Percentiles rank a stretch among this genome's conserved stretches.
phyloP scores from a whole-genome alignment of 108 stramenopile genomes.

The Cyclotella distinguenda region DNA sequence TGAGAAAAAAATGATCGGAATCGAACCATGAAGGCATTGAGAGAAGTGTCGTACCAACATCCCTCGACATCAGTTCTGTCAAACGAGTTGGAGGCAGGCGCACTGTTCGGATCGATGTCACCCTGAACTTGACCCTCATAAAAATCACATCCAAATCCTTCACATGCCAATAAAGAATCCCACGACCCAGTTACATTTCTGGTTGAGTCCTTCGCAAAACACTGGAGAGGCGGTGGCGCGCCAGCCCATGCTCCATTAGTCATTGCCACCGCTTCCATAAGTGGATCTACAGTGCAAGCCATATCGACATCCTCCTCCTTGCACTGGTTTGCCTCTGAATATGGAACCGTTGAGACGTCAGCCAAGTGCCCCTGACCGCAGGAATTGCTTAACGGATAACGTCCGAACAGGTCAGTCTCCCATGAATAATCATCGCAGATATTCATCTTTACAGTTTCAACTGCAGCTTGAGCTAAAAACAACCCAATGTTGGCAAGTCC shows the following conservation, averaged over 20 bases:
- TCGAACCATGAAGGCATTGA: no score
- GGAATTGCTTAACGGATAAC: slow-evolving; percentile 38
- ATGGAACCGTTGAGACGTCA: slow-evolving; percentile 5
- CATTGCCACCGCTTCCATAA: slow-evolving; percentile 25
- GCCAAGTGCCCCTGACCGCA: slow-evolving; percentile 38
- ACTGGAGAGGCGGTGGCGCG: slow-evolving; percentile 39
- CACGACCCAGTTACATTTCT: slow-evolving; percentile 29
- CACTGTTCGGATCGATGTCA: slow-evolving; percentile 26
- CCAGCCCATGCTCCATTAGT: slow-evolving; percentile 21
- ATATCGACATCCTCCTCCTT: slow-evolving; percentile 31
- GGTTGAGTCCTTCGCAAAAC: slow-evolving; percentile 22
- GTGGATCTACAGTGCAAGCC: slow-evolving; percentile 37
- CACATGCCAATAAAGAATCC: slow-evolving; percentile 32
- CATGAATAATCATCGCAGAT: slow-evolving; percentile 44
- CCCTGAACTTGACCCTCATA: slow-evolving; percentile 37
- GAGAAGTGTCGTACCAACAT: no score
- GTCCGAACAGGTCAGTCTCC: slow-evolving; percentile 45
- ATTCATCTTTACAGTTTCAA: slow-evolving; percentile 37
- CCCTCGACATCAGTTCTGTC: slow-evolving; percentile 21
- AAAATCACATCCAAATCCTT: slow-evolving; percentile 23
- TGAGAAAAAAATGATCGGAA: no score
- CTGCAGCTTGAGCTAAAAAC: slow-evolving; percentile 34
- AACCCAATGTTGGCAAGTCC: slow-evolving; percentile 41
- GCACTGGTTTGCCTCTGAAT: slow-evolving; percentile 32
- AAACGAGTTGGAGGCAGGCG: slow-evolving; percentile 36